These are phyloP conservation scores for Didymella segeticola DNA, from an alignment of 2,329 filamentous ascomycete genomes.

Conservation along the genomic window DNA sequence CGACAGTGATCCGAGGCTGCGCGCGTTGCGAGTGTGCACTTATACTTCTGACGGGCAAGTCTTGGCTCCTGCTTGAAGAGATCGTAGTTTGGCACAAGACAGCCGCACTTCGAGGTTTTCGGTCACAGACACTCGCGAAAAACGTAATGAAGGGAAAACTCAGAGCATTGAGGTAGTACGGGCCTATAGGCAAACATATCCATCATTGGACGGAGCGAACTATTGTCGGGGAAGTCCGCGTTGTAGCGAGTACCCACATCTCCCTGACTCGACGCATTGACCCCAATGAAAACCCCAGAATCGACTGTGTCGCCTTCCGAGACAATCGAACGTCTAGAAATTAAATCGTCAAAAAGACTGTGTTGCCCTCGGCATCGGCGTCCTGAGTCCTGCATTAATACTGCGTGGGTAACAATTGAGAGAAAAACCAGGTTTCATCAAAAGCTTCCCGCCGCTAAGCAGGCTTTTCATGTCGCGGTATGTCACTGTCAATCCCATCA, in stretches of 20 bases:
- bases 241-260: constrained; percentile 11
- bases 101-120: background rate
- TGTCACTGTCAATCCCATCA: constrained; percentile 10
- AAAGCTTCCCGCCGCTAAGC: background rate
- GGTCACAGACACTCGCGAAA: background rate
- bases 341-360: background rate
- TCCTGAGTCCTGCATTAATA: background rate
- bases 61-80: background rate
- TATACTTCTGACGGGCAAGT: background rate
- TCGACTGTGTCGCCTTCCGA: constrained; percentile 3
- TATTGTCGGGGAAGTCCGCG: constrained; percentile 19
- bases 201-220: constrained; percentile 5
- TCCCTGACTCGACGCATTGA: constrained; percentile 9
- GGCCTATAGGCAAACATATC: constrained; percentile 5
- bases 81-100: background rate
- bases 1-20: too few relatives aligned
- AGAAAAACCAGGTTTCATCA: background rate
- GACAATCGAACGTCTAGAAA: constrained; percentile 5
- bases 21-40: too few relatives aligned
- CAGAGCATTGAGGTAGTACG: background rate
- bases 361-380: background rate
- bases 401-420: background rate
- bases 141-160: constrained; percentile 4
- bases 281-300: constrained; percentile 11
- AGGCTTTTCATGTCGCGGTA: background rate